These are phyloP conservation scores for Turnera subulata DNA, from an alignment of 345 rosid species.

Conservation along the genomic window DNA sequence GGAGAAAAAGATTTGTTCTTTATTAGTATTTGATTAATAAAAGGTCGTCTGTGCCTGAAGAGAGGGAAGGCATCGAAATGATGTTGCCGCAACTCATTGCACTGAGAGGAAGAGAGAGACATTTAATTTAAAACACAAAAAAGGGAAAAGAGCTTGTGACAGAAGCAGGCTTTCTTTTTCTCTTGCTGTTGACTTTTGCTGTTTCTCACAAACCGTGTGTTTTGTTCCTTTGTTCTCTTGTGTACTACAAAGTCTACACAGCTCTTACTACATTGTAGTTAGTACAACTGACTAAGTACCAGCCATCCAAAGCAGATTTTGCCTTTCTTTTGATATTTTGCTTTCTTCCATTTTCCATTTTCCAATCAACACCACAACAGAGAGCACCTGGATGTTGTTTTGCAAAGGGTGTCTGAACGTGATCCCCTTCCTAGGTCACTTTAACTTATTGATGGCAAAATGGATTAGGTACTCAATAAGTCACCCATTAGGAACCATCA, in stretches of 20 bases:
- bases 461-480: too few species aligned
- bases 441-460: too few species aligned
- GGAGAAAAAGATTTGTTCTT: neutral
- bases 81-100: neutral
- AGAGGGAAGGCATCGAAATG: slow-evolving; percentile 7
- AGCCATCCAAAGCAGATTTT: too few species aligned
- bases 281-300: too few species aligned
- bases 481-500: too few species aligned
- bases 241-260: too few species aligned
- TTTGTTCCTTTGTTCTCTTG: neutral
- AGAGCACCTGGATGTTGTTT: too few species aligned
- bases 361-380: too few species aligned
- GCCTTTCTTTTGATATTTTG: neutral
- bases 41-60: neutral
- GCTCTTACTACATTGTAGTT: too few species aligned
- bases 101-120: neutral
- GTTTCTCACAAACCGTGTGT: neutral
- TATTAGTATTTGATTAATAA: neutral
- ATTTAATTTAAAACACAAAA: neutral
- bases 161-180: slow-evolving; percentile 14
- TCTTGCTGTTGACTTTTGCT: slow-evolving; percentile 48
- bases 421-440: too few species aligned
- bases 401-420: too few species aligned
- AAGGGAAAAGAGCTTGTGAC: neutral
- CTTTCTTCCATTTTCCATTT: too few species aligned